These are phyloP conservation scores for Aspergillus sparsus DNA, from an alignment of 495 filamentous ascomycete genomes.

Conservation along the genomic window DNA sequence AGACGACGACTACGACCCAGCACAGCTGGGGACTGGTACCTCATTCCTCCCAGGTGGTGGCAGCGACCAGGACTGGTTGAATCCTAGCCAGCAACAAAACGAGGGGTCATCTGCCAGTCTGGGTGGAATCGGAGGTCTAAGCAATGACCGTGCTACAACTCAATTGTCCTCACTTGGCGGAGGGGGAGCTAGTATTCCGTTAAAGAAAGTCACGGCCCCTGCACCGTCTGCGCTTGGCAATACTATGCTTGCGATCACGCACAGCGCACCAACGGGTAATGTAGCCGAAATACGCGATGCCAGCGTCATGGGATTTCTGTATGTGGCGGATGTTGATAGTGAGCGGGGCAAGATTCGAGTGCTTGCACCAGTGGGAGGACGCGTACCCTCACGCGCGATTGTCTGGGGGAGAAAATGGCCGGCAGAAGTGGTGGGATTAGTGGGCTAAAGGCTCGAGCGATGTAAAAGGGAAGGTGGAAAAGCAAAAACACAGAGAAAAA, in stretches of 20 bases:
- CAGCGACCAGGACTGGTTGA: conserved; percentile 33
- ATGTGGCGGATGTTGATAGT: conserved; percentile 85
- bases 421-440: conserved; percentile 51
- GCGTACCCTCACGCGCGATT: conserved; percentile 74
- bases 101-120: conserved; percentile 25
- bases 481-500: background rate
- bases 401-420: conserved; percentile 62
- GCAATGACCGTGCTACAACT: conserved; percentile 16
- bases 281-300: conserved; percentile 76
- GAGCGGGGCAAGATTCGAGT: conserved; percentile 79
- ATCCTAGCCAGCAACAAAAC: conserved; percentile 24
- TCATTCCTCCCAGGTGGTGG: conserved; percentile 52
- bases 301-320: conserved; percentile 88
- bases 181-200: conserved; percentile 23
- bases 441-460: conserved; percentile 34
- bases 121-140: conserved; percentile 27
- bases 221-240: conserved; percentile 45
- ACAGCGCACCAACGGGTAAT: conserved; percentile 64
- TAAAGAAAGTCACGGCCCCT: conserved; percentile 41
- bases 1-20: conserved; percentile 46
- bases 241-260: conserved; percentile 78
- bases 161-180: conserved; percentile 17
- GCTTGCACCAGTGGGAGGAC: conserved; percentile 76
- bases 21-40: conserved; percentile 40
- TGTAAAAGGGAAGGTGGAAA: background rate